These are phyloP conservation scores for Vitis cinerea DNA, from an alignment of 164 flowering plant genomes.

Conservation along the genomic window DNA sequence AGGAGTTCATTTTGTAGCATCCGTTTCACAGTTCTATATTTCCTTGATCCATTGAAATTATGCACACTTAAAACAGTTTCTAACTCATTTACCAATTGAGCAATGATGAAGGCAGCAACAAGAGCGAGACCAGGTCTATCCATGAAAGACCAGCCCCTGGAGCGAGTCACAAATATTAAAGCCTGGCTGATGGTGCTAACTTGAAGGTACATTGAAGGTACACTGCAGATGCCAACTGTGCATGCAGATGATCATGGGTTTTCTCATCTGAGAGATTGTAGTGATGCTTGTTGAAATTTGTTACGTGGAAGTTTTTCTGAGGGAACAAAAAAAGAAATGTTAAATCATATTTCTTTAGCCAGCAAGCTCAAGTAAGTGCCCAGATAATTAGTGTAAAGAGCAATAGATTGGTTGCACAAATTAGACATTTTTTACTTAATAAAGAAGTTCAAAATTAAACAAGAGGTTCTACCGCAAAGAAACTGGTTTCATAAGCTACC, in stretches of 20 bases:
- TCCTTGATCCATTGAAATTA: not conserved
- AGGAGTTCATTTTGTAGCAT: not conserved
- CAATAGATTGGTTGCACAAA: not conserved
- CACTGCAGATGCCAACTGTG: conserved; percentile 51
- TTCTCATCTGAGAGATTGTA: conserved; percentile 9
- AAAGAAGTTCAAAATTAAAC: not conserved
- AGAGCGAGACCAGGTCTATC: conserved; percentile 51
- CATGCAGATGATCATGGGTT: conserved; percentile 13
- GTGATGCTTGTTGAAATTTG: conserved; percentile 13
- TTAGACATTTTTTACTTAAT: not conserved
- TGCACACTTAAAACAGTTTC: too few relatives aligned
- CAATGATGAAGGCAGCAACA: conserved; percentile 36
- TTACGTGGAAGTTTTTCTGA: conserved; percentile 37
- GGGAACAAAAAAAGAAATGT: not conserved
- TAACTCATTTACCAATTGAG: conserved; percentile 37
- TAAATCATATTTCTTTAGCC: not conserved
- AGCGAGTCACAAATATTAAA: conserved; percentile 59
- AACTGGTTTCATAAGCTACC: conserved; percentile 33
- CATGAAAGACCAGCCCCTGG: conserved; percentile 36
- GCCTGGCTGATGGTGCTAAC: conserved; percentile 72
- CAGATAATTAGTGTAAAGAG: not conserved
- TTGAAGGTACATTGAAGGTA: conserved; percentile 70
- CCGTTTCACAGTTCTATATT: not conserved
- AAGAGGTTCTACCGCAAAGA: conserved; percentile 32
- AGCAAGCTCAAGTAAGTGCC: not conserved